These are phyloP conservation scores for Chiua sp. DNA, from an alignment of 1,284 basidiomycete genomes.

Conservation along the genomic window DNA sequence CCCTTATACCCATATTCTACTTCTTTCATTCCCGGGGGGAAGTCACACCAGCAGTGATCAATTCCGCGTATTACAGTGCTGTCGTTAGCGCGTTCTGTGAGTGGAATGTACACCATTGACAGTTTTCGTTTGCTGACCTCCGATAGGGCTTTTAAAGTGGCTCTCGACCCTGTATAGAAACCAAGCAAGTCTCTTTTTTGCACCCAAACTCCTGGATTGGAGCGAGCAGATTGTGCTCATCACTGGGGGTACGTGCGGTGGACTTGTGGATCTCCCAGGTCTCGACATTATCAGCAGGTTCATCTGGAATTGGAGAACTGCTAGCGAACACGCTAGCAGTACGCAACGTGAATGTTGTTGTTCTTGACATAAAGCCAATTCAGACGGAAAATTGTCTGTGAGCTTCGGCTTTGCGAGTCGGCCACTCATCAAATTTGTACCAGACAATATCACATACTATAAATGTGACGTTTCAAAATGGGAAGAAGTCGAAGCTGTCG, in stretches of 20 bases:
- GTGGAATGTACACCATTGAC: conserved; percentile 30
- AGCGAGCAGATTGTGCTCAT: conserved; percentile 86
- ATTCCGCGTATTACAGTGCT: conserved; percentile 58
- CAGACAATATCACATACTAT: conserved; percentile 83
- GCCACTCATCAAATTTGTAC: conserved; percentile 2
- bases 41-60: conserved; percentile 56
- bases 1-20: conserved; percentile 78
- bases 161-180: conserved; percentile 75
- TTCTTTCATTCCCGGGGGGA: conserved; percentile 67
- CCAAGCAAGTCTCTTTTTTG: conserved; percentile 65
- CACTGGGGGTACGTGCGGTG: conserved; percentile 74
- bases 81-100: conserved; percentile 68
- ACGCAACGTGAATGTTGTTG: conserved; percentile 82
- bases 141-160: conserved; percentile 70
- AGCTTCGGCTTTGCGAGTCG: not conserved
- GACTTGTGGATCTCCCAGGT: not conserved
- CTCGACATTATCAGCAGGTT: conserved; percentile 52
- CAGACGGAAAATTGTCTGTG: conserved; percentile 74
- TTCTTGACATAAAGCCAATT: conserved; percentile 83
- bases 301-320: conserved; percentile 88
- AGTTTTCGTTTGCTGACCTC: conserved; percentile 8
- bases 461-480: conserved; percentile 91
- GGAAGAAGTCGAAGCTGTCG: conserved; percentile 76
- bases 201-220: conserved; percentile 74
- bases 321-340: conserved; percentile 85